Evolutionary conservation across 495 filamentous ascomycete species (phyloP), one percentile per base, ranked within the genome.

Genomic region (Talaromyces liani): DNA sequence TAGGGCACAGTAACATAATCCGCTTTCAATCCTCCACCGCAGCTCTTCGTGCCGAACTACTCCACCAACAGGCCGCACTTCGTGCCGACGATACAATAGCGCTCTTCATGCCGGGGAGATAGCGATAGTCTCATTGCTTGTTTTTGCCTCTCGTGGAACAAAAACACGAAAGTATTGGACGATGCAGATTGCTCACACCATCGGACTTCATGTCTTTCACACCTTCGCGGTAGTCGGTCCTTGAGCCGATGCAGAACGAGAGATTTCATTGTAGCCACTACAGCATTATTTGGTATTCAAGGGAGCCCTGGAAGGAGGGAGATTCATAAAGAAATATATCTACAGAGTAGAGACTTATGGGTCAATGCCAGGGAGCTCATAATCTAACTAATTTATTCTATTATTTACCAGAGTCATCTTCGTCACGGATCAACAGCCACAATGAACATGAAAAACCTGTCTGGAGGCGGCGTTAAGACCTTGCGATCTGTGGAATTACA

Each of bases 121-220:
- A 41, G 36, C 14, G 2, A 41, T n/a, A 41, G 14, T 41, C 14
- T 41, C 36, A 16, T 41, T 16, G 36, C 36, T 41, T 6, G 25
- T 16, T 55, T 54, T 20, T 14, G 9, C 9, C 12, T 24, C 51
- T 24, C 51, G 51, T 55, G 20, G 51, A 27, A 29, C 24, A 55
- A 29, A 16, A 10, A 10, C n/a, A 55, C 3, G 9, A 18, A 55
- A 55, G 51, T 8, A 55, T 55, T 55, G 51, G 51, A 55, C 0
- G n/a, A 55, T 55, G 24, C 9, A 49, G 10, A 10, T 27, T 36
- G 41, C 63, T 65, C 61, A 45, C 64, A 58, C 66, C 66, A 51
- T 14, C 68, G 66, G 66, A 47, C 68, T 68, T 68, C 68, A 51
- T 60, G 51, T 66, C 68, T 0, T 55, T 9, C 51, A 29, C 20